Percentiles rank a stretch among this genome's conserved stretches.
Conservation (phyloP, 2,329 filamentous ascomycete species). For the Xylaria sp. region DNA sequence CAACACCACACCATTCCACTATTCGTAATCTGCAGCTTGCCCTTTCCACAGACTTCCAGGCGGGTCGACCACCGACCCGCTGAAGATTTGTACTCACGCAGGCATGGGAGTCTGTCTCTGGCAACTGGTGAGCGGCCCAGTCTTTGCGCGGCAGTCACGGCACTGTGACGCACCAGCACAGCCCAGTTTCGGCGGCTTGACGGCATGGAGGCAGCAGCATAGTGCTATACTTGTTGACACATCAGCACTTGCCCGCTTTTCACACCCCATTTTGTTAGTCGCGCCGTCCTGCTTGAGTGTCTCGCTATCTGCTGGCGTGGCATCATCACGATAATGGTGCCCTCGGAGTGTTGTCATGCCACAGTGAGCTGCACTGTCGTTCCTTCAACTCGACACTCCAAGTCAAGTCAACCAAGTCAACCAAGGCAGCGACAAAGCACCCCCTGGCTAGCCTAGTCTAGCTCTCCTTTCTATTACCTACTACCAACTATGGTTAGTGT, state of each 20-base stretch:
- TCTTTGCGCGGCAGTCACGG: constrained; percentile 17
- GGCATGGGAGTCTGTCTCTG: constrained; percentile 13
- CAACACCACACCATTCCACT: constrained; percentile 37
- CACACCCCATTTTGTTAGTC: constrained; percentile 27
- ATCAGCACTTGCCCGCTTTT: constrained; percentile 28
- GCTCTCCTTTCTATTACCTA: neutral
- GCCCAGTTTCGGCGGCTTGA: constrained; percentile 30
- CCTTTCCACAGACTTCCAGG: constrained; percentile 42
- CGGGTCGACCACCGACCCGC: constrained; percentile 14
- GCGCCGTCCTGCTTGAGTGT: constrained; percentile 31
- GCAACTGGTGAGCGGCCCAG: neutral
- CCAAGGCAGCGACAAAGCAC: constrained; percentile 23
- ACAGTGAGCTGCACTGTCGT: constrained; percentile 41
- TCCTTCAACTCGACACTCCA: constrained; percentile 16
- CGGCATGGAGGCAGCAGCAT: constrained; percentile 39
- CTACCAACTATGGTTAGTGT: no score
- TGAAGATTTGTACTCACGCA: constrained; percentile 23
- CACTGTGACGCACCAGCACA: constrained; percentile 36
- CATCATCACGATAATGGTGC: constrained; percentile 41
- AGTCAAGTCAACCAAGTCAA: neutral
- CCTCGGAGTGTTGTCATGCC: constrained; percentile 40
- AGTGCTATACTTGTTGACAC: constrained; percentile 26
- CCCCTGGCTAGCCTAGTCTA: constrained; percentile 1
- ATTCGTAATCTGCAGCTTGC: constrained; percentile 33
- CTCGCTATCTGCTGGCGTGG: constrained; percentile 43